These are phyloP conservation scores for Alternaria sp. DNA, from an alignment of 2,329 filamentous ascomycete species.

Conservation along the genomic window DNA sequence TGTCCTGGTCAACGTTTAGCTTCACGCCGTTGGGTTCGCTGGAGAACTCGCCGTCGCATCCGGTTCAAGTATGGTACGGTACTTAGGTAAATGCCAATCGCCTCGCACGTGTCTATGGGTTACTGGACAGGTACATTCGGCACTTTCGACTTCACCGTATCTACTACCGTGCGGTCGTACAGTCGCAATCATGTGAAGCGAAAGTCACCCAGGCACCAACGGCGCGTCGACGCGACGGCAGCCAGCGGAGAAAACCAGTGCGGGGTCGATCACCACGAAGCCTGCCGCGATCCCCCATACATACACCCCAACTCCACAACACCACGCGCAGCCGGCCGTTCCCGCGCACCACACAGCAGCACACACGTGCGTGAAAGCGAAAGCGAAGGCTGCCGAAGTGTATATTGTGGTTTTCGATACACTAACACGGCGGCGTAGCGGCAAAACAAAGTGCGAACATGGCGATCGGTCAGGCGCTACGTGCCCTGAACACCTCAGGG, in stretches of 20 bases:
- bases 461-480: background rate
- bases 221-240: background rate
- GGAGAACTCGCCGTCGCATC: background rate
- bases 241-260: background rate
- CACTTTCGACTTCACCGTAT: background rate
- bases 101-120: background rate
- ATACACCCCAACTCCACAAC: background rate
- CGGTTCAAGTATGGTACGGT: background rate
- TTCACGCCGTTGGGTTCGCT: background rate
- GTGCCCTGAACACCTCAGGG: background rate
- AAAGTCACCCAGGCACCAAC: background rate
- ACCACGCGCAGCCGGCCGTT: background rate
- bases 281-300: background rate
- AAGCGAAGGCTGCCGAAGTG: background rate
- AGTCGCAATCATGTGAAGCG: background rate
- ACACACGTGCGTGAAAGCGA: background rate
- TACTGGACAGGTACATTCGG: background rate
- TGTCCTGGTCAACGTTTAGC: background rate
- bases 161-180: background rate
- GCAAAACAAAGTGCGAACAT: background rate
- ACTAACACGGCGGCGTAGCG: background rate
- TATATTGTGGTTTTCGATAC: conserved; percentile 2
- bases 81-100: background rate
- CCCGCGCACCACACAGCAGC: background rate
- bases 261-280: background rate